phyloP scores from a whole-genome alignment of 106 monocot genomes.

The Dioscorea alata region DNA sequence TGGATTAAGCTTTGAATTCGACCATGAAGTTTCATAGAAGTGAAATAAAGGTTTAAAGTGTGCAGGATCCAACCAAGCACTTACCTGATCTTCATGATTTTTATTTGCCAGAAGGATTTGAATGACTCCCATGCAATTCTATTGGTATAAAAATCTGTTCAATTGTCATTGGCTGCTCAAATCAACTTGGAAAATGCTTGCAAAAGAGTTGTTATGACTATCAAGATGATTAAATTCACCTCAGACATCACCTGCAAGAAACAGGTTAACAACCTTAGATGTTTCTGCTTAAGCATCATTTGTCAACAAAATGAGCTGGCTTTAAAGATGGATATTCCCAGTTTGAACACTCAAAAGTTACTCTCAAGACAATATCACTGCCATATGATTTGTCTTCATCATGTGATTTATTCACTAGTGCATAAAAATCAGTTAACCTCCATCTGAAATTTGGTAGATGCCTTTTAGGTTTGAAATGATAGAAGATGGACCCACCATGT shows the following conservation, averaged over 20 bases:
- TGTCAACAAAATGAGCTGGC: slow-evolving; percentile 1
- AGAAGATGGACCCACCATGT: neutral
- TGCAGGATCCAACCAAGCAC: too few relatives aligned
- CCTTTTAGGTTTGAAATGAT: neutral
- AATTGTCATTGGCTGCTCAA: too few relatives aligned
- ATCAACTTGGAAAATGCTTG: too few relatives aligned
- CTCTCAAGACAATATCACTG: neutral
- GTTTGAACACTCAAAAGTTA: too few relatives aligned
- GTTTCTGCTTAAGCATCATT: neutral
- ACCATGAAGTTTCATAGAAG: too few relatives aligned
- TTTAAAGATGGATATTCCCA: neutral
- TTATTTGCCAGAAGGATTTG: too few relatives aligned
- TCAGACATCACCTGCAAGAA: slow-evolving; percentile 9
- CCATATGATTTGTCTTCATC: neutral
- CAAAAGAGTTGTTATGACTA: neutral
- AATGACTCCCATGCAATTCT: too few relatives aligned
- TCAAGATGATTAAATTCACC: neutral
- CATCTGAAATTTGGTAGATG: neutral
- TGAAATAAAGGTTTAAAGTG: too few relatives aligned
- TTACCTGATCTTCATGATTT: too few relatives aligned
- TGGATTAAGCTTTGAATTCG: too few relatives aligned
- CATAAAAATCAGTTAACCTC: neutral
- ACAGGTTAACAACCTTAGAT: neutral
- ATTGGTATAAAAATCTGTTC: too few relatives aligned
- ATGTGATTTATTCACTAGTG: neutral